phyloP scores from a whole-genome alignment of 192 early-diverging fungal species.

The Jimgerdemannia flammicorona region DNA sequence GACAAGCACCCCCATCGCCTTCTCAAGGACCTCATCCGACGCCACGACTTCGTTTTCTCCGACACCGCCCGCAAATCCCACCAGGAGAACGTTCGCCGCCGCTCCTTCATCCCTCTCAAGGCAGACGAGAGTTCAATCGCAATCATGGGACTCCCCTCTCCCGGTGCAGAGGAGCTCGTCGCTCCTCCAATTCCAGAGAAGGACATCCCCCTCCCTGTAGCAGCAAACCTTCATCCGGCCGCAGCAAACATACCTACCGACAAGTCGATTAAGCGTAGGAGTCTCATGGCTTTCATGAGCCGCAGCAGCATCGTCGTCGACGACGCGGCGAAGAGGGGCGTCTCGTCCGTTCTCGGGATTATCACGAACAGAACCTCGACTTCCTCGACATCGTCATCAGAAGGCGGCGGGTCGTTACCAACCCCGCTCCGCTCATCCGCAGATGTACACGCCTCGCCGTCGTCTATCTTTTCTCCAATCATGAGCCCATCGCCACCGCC shows the following conservation, averaged over 20 bases:
- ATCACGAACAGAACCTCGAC: not conserved
- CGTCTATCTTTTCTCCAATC: not conserved
- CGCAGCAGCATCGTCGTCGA: not conserved
- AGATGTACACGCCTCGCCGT: not conserved
- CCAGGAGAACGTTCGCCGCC: slow-evolving; percentile 23
- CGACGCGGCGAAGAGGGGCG: not conserved
- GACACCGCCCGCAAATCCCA: slow-evolving; percentile 11
- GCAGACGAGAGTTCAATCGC: not conserved
- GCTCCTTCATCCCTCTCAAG: slow-evolving; percentile 8
- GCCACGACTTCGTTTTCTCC: slow-evolving; percentile 39
- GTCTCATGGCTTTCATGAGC: not conserved
- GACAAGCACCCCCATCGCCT: slow-evolving; percentile 39
- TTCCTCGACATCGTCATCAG: not conserved
- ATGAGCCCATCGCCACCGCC: not conserved
- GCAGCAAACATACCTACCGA: not conserved
- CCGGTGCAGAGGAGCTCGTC: not conserved
- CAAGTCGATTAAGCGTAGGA: not conserved
- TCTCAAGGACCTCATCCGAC: slow-evolving; percentile 40
- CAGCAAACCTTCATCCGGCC: not conserved
- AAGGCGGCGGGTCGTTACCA: not conserved
- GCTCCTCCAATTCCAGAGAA: not conserved
- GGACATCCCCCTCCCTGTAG: not conserved
- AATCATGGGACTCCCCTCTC: not conserved
- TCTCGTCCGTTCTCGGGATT: not conserved
- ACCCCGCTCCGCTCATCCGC: not conserved